phyloP scores from a whole-genome alignment of 805 yeast genomes.

The Candida stauntonica region DNA sequence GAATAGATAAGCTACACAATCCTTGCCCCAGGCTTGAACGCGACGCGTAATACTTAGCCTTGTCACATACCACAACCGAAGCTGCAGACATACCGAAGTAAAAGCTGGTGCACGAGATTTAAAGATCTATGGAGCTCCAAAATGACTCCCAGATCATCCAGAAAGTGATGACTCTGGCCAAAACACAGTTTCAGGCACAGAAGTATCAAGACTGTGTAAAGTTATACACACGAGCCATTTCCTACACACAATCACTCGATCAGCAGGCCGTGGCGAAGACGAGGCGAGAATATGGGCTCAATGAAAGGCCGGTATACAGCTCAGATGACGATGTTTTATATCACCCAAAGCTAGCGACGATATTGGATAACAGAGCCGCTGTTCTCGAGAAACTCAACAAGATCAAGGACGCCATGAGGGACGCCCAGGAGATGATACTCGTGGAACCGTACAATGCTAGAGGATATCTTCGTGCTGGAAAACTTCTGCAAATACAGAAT shows the following conservation, averaged over 20 bases:
- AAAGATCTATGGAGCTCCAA: conserved; percentile 1
- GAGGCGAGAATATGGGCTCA: conserved; percentile 15
- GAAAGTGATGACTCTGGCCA: conserved; percentile 16
- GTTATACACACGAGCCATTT: conserved; percentile 18
- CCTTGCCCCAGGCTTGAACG: too few relatives aligned
- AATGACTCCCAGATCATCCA: conserved; percentile 5
- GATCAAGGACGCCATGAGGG: conserved; percentile 15
- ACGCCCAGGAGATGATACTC: conserved; percentile 16
- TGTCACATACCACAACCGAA: too few relatives aligned
- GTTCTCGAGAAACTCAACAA: conserved; percentile 17
- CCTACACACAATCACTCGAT: conserved; percentile 9
- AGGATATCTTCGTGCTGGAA: conserved; percentile 22
- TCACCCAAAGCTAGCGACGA: conserved; percentile 23
- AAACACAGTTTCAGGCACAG: conserved; percentile 13
- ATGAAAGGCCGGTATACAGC: conserved; percentile 15
- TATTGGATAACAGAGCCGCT: conserved; percentile 25
- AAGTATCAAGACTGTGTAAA: conserved; percentile 15
- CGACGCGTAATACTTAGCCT: too few relatives aligned
- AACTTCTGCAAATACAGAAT: conserved; percentile 8
- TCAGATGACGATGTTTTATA: conserved; percentile 4
- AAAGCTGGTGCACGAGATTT: too few relatives aligned
- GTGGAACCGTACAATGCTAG: conserved; percentile 25
- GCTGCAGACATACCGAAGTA: too few relatives aligned
- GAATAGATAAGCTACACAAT: too few relatives aligned
- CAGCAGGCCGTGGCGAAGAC: conserved; percentile 1